Evolutionary conservation across 257 asterid genomes (phyloP).

Genomic region (Solanum tarijense): DNA sequence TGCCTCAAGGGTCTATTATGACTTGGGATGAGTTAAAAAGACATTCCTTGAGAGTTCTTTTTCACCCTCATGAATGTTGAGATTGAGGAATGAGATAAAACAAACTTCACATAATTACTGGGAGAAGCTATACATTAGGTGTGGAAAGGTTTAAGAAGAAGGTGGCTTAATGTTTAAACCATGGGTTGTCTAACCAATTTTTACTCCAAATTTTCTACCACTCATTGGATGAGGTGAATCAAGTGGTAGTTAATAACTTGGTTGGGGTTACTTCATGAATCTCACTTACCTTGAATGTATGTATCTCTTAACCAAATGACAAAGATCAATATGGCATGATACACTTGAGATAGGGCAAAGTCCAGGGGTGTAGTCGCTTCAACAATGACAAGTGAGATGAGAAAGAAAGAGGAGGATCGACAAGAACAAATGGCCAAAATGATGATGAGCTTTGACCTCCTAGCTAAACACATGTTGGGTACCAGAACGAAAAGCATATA

Average conservation of each 20-base stretch:
- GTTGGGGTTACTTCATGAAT: not conserved
- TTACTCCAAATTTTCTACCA: not conserved
- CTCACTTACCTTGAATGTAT: not conserved
- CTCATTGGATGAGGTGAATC: not conserved
- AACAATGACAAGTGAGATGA: too few species aligned
- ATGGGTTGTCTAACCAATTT: not conserved
- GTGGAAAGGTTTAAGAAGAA: not conserved
- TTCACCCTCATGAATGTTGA: not conserved
- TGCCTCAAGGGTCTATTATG: not conserved
- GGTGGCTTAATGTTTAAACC: too few species aligned
- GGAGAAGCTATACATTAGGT: not conserved
- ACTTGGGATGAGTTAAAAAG: not conserved
- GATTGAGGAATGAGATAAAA: not conserved
- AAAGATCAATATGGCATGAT: not conserved
- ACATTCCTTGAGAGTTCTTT: not conserved
- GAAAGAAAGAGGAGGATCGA: not conserved
- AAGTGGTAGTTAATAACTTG: not conserved
- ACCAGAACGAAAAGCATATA: fast-evolving
- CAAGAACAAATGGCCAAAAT: not conserved
- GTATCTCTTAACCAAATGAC: not conserved
- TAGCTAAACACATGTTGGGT: not conserved
- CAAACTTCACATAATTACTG: too few species aligned
- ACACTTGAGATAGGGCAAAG: not conserved
- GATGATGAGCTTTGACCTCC: not conserved
- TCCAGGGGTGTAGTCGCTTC: too few species aligned